These are phyloP conservation scores for Amanita rimosa DNA, from an alignment of 768 basidiomycete genomes.

Conservation along the genomic window DNA sequence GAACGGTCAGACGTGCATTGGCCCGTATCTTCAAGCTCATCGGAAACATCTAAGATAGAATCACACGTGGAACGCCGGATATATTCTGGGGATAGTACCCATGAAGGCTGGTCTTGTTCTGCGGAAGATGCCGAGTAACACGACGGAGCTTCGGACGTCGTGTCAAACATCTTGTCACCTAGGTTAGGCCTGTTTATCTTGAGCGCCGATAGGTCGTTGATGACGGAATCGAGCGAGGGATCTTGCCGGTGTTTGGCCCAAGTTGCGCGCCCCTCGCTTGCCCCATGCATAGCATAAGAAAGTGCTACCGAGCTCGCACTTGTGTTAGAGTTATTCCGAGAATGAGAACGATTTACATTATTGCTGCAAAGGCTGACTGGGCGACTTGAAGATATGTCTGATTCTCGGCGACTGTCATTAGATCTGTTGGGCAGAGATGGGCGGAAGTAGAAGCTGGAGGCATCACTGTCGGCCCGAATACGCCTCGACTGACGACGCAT, in stretches of 20 bases:
- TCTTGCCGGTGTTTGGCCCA: slow-evolving; percentile 52
- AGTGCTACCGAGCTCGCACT: slow-evolving; percentile 23
- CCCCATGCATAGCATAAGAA: no score
- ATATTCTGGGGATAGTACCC: slow-evolving; percentile 1
- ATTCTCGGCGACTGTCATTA: slow-evolving; percentile 43
- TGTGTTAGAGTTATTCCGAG: slow-evolving; percentile 45
- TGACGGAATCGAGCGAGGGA: slow-evolving; percentile 50
- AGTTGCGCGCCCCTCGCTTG: slow-evolving; percentile 36
- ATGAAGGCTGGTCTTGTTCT: slow-evolving; percentile 17
- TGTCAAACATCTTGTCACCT: slow-evolving; percentile 85
- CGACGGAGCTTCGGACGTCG: slow-evolving; percentile 36
- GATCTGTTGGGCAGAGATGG: slow-evolving; percentile 18
- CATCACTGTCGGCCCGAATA: slow-evolving; percentile 60
- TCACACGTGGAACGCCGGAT: slow-evolving; percentile 38
- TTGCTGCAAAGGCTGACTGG: slow-evolving; percentile 62
- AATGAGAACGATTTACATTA: slow-evolving; percentile 36
- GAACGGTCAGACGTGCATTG: slow-evolving; percentile 37
- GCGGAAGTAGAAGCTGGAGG: slow-evolving; percentile 69
- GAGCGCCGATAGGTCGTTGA: slow-evolving; percentile 49
- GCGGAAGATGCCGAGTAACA: slow-evolving; percentile 60
- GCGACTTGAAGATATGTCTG: slow-evolving; percentile 47
- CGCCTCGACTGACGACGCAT: slow-evolving; percentile 26
- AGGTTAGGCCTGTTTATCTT: slow-evolving; percentile 61
- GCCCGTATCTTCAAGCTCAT: slow-evolving; percentile 35
- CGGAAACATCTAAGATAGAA: slow-evolving; percentile 50